Percentiles rank a stretch among this genome's conserved stretches.
These are phyloP conservation scores for Allium cepa DNA, from an alignment of 106 monocot genomes.

Conservation along the genomic window DNA sequence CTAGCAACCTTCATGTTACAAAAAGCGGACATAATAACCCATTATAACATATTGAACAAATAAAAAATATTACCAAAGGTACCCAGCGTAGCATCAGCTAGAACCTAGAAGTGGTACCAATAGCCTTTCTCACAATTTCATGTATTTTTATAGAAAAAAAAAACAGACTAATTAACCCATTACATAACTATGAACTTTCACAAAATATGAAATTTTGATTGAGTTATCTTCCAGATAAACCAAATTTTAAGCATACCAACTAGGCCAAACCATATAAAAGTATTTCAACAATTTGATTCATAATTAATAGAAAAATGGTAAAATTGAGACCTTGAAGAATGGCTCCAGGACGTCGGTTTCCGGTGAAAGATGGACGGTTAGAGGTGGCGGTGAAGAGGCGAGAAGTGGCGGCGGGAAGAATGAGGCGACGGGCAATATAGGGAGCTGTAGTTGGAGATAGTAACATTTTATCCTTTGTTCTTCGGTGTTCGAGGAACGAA, in stretches of 20 bases:
- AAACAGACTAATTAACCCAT: background rate
- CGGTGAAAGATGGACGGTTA: background rate
- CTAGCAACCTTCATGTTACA: too few relatives aligned
- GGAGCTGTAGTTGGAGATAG: slow-evolving; percentile 11
- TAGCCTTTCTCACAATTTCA: background rate
- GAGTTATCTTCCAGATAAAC: background rate
- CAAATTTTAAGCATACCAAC: too few relatives aligned
- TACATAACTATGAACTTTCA: background rate
- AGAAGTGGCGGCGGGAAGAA: slow-evolving; percentile 5
- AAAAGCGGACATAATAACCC: too few relatives aligned
- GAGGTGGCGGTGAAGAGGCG: slow-evolving; percentile 2
- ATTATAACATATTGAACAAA: too few relatives aligned
- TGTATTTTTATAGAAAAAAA: background rate
- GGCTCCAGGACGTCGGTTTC: background rate
- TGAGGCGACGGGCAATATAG: slow-evolving; percentile 18
- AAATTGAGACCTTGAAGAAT: slow-evolving; percentile 14
- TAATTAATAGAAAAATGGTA: background rate
- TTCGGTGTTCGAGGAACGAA: too few relatives aligned
- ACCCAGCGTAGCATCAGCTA: too few relatives aligned
- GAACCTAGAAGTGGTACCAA: too few relatives aligned
- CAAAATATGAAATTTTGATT: background rate
- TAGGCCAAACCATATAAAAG: background rate
- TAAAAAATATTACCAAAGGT: too few relatives aligned
- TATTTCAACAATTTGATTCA: background rate
- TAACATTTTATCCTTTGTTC: slow-evolving; percentile 8